Evolutionary conservation across 768 basidiomycete species (phyloP), one percentile per base, ranked within the genome.

Genomic region (Boletellus ananiceps): DNA sequence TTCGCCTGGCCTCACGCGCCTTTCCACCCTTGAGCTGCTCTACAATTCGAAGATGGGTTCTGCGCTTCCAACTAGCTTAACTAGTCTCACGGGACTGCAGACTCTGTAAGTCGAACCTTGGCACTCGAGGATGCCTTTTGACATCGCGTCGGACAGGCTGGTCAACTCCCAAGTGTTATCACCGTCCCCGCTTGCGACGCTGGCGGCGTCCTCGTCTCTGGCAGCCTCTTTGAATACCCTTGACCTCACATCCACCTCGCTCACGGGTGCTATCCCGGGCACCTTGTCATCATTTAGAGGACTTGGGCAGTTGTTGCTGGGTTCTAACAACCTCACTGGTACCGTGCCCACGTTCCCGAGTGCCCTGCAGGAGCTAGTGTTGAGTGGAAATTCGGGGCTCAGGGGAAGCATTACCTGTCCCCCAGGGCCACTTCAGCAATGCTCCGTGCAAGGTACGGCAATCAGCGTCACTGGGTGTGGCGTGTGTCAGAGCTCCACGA

Each of bases 31-130:
- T 13, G 64, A 64, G 14, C 62, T 78, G 21, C 63, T 73, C 19
- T 67, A 68, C 56, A 78, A 78, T 58, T 50, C 62, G 13, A 57
- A 71, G 36, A 68, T 78, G 64, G 69, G 71, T 27, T 49, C 57
- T 15, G 49, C 60, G 3, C 62, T 78, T 33, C 74, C 76, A 8
- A 66, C 58, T 8, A 70, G 65, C 32, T 43, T 76, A 12, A 51
- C 62, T 8, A 44, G 52, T 42, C 57, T 71, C 13, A 56, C 65
- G 0, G 56, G 56, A 27, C 58, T 78, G 15, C 69, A 71, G 46
- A 71, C 64, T 46, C 39, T 78, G 76, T 75, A 59, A 31, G 47
- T 43, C 23, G 13, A 29, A 18, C 8, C 25, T 34, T 23, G 13
- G 7, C 29, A 31, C 13, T 11, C 11, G 4, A 7, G 34, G 18